Percentiles rank a stretch among this genome's conserved stretches.
Conservation (phyloP, 306 rosid species). For the Potentilla sterilis region DNA sequence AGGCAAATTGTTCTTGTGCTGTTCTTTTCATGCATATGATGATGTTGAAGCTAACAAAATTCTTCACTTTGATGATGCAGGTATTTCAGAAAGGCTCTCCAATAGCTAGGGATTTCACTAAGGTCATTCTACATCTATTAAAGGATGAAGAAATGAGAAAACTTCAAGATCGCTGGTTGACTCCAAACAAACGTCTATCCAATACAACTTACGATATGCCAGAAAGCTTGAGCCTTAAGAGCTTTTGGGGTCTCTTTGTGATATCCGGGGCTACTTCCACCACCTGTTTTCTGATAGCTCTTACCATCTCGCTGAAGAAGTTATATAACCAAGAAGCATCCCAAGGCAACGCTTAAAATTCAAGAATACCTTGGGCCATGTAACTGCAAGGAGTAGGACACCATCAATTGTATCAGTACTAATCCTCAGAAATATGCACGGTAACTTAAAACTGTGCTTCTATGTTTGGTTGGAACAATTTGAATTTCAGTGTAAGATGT, state of each 20-base stretch:
- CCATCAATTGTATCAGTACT: background rate
- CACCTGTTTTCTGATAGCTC: constrained; percentile 38
- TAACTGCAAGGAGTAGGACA: background rate
- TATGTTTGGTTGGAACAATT: background rate
- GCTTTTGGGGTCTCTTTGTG: constrained; percentile 55
- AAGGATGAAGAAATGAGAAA: constrained; percentile 38
- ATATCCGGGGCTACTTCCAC: constrained; percentile 54
- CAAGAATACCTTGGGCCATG: background rate
- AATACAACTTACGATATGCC: constrained; percentile 8
- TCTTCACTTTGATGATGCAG: constrained; percentile 32
- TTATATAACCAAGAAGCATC: background rate
- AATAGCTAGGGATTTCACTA: constrained; percentile 51
- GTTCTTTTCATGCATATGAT: background rate
- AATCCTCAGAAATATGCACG: background rate
- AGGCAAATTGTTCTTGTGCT: background rate
- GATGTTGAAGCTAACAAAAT: background rate
- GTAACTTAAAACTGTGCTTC: background rate
- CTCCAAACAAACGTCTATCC: constrained; percentile 21
- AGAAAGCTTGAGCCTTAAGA: constrained; percentile 39
- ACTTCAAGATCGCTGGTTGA: constrained; percentile 44
- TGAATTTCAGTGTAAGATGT: background rate
- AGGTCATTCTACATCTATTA: constrained; percentile 45
- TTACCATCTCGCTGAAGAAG: background rate
- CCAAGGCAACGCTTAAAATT: background rate
- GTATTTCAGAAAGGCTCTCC: constrained; percentile 74